Base-by-base conservation (phyloP, 495 filamentous ascomycete species). In the Aspergillus biplanus region DNA sequence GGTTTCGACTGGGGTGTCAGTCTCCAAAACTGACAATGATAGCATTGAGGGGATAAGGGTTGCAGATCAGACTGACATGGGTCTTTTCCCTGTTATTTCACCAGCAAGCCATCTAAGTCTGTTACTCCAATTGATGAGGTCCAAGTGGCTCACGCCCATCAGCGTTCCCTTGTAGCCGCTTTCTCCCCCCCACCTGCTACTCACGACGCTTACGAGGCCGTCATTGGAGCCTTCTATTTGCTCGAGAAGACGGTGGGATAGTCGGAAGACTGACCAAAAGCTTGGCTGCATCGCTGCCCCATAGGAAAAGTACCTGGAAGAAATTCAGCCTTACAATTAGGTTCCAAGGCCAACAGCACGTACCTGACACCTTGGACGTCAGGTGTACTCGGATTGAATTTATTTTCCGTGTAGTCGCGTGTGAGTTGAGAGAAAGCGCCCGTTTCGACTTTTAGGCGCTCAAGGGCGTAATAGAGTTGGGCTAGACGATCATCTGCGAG, bases 121-220 rank as follows among this genome's bases (percentile, higher is more conserved):
- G 69, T 97, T 97, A 55, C 87, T 93, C 95, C 94, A 99, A 76
- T 97, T 97, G 73, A 97, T 99, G 56, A 97, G 78, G 68, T 97
- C 93, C 6, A 97, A 76, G 75, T 99, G 95, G 73, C 88, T 96
- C 33, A 96, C 92, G 9, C 85, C 87, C 6, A 93, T 75, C n/a
- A 99, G 73, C 4, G 95, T 97, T 5, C 95, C 95, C 72, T 94
- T 91, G 72, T 97, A 97, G 18, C 76, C 76, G 4, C 63, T 13
- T 18, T 79, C 72, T 1, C 82, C 83, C n/a, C 95, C 95, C 93
- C 94, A 97, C 67, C 84, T 82, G 64, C 89, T 89, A 69, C 92
- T 97, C 8, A 82, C 76, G 32, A 97, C 92, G 70, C 91, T 96
- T 16, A 99, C 95, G 5, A 99, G 83, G 0, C 95, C 95, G 66